These are phyloP conservation scores for Aspergillus avenaceus DNA, from an alignment of 495 filamentous ascomycete species.

Conservation along the genomic window DNA sequence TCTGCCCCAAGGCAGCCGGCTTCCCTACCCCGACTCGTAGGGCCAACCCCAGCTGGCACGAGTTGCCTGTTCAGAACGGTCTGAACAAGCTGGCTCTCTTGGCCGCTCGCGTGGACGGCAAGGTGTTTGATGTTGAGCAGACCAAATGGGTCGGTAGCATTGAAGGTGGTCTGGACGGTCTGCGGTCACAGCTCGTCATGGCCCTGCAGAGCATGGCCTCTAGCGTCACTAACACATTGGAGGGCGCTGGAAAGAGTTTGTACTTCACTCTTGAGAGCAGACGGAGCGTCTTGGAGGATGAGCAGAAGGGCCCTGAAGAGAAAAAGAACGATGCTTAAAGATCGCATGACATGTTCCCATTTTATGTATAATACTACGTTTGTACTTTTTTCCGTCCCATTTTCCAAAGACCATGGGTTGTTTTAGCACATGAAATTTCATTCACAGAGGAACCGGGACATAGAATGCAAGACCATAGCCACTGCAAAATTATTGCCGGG, in stretches of 20 bases:
- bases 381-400: constrained; percentile 9
- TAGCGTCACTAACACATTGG: constrained; percentile 66
- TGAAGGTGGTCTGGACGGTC: constrained; percentile 72
- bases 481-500: too few relatives aligned
- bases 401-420: constrained; percentile 13
- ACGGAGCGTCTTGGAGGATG: constrained; percentile 72
- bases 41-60: constrained; percentile 75
- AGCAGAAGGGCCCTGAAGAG: constrained; percentile 38
- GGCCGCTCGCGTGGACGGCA: constrained; percentile 76
- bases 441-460: constrained; percentile 1
- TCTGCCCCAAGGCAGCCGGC: constrained; percentile 61
- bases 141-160: constrained; percentile 84
- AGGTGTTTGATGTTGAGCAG: constrained; percentile 76
- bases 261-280: constrained; percentile 83
- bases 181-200: constrained; percentile 75
- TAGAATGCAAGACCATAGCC: constrained; percentile 8
- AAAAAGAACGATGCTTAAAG: constrained; percentile 32
- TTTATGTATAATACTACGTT: constrained; percentile 36
- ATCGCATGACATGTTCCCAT: constrained; percentile 10
- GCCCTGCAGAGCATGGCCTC: constrained; percentile 73
- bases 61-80: constrained; percentile 68
- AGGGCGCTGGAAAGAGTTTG: constrained; percentile 70
- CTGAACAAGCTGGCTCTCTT: constrained; percentile 82
- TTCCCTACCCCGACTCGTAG: constrained; percentile 75
- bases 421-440: constrained; percentile 15